Percentiles rank a stretch among this genome's conserved stretches.
Conservation (phyloP, 1,284 basidiomycete genomes). For the Cryptococcus neoformans region DNA sequence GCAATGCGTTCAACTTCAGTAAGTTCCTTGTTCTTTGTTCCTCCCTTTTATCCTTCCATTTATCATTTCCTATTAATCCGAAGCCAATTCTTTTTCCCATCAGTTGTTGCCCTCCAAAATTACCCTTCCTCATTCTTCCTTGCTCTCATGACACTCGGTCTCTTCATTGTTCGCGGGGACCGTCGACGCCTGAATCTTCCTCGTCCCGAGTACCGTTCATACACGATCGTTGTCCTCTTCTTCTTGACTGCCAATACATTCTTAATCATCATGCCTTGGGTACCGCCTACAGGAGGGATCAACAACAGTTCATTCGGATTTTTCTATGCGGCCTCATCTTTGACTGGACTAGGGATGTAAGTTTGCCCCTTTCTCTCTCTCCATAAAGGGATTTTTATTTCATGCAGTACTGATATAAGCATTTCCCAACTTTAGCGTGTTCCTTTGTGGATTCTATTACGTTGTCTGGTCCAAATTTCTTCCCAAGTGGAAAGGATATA, state of each 20-base stretch:
- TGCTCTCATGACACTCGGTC: constrained; percentile 48
- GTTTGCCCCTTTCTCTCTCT: constrained; percentile 7
- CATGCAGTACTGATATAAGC: not conserved
- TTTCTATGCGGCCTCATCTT: constrained; percentile 45
- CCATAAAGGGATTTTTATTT: not conserved
- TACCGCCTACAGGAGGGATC: constrained; percentile 42
- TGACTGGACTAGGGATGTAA: constrained; percentile 35
- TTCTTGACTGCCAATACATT: constrained; percentile 51
- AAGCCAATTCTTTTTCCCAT: not conserved
- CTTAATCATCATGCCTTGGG: constrained; percentile 55
- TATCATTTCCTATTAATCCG: constrained; percentile 20
- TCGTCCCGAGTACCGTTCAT: constrained; percentile 49
- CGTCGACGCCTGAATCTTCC: constrained; percentile 46
- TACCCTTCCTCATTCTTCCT: constrained; percentile 53
- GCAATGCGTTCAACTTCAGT: constrained; percentile 57
- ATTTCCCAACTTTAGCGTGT: constrained; percentile 6
- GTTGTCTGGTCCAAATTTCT: constrained; percentile 44
- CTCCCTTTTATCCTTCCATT: no score
- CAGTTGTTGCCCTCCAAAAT: constrained; percentile 46
- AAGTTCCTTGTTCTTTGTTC: not conserved
- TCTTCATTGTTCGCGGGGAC: constrained; percentile 52
- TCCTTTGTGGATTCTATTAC: constrained; percentile 45
- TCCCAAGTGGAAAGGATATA: constrained; percentile 40
- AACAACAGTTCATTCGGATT: constrained; percentile 40
- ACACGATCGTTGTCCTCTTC: constrained; percentile 49